Conservation (phyloP, 2,329 filamentous ascomycete genomes). For the Apiospora phragmitis region DNA sequence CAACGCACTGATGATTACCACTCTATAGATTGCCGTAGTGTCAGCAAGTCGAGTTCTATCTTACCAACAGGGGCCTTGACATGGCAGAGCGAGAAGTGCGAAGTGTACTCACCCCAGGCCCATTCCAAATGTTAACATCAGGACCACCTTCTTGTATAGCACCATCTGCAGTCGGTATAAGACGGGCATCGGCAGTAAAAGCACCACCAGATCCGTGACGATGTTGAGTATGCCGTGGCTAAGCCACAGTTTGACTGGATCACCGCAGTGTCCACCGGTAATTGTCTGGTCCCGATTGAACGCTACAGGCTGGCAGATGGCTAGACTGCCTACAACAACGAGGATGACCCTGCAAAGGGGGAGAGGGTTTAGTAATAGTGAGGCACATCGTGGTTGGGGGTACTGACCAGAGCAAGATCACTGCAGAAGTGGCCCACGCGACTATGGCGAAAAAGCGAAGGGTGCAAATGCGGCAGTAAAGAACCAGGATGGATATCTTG, state of each 20-base stretch:
- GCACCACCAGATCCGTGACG: slow-evolving; percentile 32
- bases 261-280: slow-evolving; percentile 32
- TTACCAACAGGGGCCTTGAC: no score
- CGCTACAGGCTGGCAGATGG: slow-evolving; percentile 11
- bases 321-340: neutral
- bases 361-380: no score
- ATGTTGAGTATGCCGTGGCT: slow-evolving; percentile 33
- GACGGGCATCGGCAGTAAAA: slow-evolving; percentile 33
- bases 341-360: slow-evolving; percentile 17
- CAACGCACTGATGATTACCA: slow-evolving; percentile 33
- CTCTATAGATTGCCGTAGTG: no score
- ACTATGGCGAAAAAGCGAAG: slow-evolving; percentile 15
- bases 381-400: neutral
- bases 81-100: neutral
- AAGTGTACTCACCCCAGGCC: slow-evolving; percentile 30
- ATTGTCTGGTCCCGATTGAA: slow-evolving; percentile 15
- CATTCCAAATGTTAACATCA: slow-evolving; percentile 33
- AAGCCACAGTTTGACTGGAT: slow-evolving; percentile 29
- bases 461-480: slow-evolving; percentile 10
- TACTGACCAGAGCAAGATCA: slow-evolving; percentile 16
- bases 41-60: no score
- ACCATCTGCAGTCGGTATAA: slow-evolving; percentile 31
- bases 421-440: neutral
- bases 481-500: slow-evolving; percentile 9
- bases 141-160: slow-evolving; percentile 29